A percentile compares a stretch with the other conserved stretches of the same genome.
Evolutionary conservation across 225 moss, liverwort and hornwort genomes (phyloP).

Genomic region (Climacium dendroides): DNA sequence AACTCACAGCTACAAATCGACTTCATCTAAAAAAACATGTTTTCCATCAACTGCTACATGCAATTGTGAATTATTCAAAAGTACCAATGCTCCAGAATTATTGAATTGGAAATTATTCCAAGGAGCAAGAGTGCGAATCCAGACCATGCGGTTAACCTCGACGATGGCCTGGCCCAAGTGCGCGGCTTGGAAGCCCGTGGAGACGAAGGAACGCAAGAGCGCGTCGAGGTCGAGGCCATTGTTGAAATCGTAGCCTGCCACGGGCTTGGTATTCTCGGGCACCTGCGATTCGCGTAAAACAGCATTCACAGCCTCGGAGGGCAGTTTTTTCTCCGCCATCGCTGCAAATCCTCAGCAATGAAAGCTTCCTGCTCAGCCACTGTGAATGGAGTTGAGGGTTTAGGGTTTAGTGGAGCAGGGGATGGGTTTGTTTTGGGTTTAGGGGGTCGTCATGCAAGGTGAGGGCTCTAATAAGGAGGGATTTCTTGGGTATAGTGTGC

Average conservation of each 20-base stretch:
- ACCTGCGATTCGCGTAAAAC: constrained; percentile 42
- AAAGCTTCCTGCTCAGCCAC: background rate
- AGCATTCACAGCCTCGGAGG: background rate
- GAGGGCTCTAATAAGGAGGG: background rate
- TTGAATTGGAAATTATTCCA: background rate
- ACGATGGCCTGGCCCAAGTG: constrained; percentile 69
- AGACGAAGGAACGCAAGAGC: constrained; percentile 44
- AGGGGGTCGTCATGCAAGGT: background rate
- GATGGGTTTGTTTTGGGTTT: background rate
- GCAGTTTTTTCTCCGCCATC: constrained; percentile 16
- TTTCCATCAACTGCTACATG: background rate
- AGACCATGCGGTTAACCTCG: constrained; percentile 77
- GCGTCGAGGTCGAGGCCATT: constrained; percentile 55
- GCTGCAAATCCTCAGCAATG: background rate
- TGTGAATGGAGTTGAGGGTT: background rate
- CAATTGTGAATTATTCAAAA: background rate
- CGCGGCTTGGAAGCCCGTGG: constrained; percentile 85
- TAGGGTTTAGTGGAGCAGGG: background rate
- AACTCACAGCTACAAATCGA: background rate
- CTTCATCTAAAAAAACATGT: background rate
- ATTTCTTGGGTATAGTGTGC: no score
- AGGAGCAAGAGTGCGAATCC: background rate
- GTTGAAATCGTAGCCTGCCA: constrained; percentile 86
- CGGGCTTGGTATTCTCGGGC: background rate
- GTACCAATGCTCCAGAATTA: no score